Conservation (phyloP, 148 eudicot species). For the Persicaria tinctoria region DNA sequence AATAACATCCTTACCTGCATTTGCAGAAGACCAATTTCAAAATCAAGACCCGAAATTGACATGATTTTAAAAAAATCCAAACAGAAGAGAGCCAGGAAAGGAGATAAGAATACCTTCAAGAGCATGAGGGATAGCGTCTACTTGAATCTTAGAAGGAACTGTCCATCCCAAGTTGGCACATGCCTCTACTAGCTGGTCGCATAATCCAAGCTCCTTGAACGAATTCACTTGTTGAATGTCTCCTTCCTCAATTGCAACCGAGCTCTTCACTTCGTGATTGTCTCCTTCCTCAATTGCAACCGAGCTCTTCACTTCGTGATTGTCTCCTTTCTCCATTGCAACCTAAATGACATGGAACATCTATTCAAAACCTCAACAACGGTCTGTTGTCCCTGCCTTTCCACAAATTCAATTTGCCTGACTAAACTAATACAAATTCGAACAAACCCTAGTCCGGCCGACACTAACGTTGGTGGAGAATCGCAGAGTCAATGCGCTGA, state of each 20-base stretch:
- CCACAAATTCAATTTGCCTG: no score
- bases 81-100: background rate
- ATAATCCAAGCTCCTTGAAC: slow-evolving; percentile 62
- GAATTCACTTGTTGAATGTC: slow-evolving; percentile 31
- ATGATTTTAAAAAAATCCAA: background rate
- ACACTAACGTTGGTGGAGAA: no score
- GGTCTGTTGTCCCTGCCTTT: no score
- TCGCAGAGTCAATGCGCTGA: no score
- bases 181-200: slow-evolving; percentile 62
- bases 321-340: background rate
- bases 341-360: background rate
- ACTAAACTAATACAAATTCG: no score
- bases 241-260: slow-evolving; percentile 1
- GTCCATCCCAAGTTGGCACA: slow-evolving; percentile 60
- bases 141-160: slow-evolving; percentile 65
- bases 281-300: background rate
- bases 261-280: no score
- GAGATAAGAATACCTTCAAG: slow-evolving; percentile 34
- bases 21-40: background rate
- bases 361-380: no score
- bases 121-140: slow-evolving; percentile 73
- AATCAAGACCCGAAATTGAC: background rate
- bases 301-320: background rate
- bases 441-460: no score
- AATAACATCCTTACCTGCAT: slow-evolving; percentile 71